Conservation (phyloP, 1,139 yeast genomes). For the Blastobotrys apis region DNA sequence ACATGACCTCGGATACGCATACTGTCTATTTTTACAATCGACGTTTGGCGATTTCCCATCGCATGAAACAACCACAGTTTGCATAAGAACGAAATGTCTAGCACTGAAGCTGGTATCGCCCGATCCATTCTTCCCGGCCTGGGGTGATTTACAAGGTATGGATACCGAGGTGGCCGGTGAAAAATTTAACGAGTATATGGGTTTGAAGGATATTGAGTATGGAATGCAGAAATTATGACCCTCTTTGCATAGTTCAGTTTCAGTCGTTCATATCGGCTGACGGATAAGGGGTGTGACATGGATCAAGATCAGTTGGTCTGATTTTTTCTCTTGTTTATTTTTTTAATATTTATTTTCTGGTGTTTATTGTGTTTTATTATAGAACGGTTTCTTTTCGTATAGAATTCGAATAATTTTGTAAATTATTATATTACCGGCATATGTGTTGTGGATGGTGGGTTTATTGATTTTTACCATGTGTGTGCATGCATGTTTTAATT, state of each 20-base stretch:
- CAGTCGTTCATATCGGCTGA: neutral
- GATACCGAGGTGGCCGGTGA: constrained; percentile 17
- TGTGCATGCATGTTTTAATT: too few relatives aligned
- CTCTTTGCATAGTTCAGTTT: neutral
- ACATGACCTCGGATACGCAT: constrained; percentile 14
- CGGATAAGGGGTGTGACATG: too few relatives aligned
- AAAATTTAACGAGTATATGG: constrained; percentile 17
- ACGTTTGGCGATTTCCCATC: constrained; percentile 16
- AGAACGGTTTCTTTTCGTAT: neutral
- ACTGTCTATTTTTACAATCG: constrained; percentile 15
- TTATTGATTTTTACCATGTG: too few relatives aligned
- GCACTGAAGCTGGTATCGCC: constrained; percentile 13
- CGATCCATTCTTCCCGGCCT: constrained; percentile 13
- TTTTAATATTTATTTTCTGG: neutral
- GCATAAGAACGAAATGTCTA: constrained; percentile 15
- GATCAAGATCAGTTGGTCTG: too few relatives aligned
- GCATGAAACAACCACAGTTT: constrained; percentile 4
- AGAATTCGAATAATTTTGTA: too few relatives aligned
- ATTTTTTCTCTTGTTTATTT: neutral
- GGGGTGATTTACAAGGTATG: constrained; percentile 15
- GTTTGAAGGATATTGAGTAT: constrained; percentile 13
- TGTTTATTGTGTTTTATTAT: neutral
- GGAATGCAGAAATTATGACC: neutral
- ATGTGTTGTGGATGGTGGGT: too few relatives aligned
- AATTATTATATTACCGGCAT: too few relatives aligned